phyloP scores from a whole-genome alignment of 179 eudicot species.

The Beta lomatogona region DNA sequence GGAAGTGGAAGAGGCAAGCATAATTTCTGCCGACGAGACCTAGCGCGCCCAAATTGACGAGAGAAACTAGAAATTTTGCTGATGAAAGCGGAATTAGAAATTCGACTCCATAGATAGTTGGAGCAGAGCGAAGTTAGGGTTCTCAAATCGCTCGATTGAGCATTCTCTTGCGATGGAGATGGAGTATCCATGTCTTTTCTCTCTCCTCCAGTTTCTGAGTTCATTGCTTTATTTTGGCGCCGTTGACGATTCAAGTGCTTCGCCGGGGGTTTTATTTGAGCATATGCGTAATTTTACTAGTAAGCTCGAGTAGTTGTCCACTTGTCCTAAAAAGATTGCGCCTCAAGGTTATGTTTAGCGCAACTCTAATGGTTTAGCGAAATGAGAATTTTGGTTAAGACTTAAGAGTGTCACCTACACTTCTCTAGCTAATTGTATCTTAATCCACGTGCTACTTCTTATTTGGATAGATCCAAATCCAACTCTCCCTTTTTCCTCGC shows the following conservation, averaged over 20 bases:
- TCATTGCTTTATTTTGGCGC: slow-evolving; percentile 14
- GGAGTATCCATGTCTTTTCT: slow-evolving; percentile 12
- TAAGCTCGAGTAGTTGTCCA: background rate
- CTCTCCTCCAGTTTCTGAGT: background rate
- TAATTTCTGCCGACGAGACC: slow-evolving; percentile 51
- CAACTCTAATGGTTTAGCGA: too few species aligned
- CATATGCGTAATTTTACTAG: background rate
- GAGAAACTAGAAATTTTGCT: slow-evolving; percentile 44
- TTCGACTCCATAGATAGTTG: slow-evolving; percentile 40
- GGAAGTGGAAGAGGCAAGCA: slow-evolving; percentile 83
- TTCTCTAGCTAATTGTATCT: too few species aligned
- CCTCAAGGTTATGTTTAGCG: background rate
- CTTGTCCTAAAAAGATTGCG: background rate
- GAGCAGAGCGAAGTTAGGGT: slow-evolving; percentile 50
- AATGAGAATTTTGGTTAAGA: too few species aligned
- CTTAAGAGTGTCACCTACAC: too few species aligned
- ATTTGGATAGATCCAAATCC: too few species aligned
- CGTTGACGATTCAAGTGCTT: background rate
- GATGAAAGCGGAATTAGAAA: slow-evolving; percentile 37
- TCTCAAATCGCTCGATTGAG: slow-evolving; percentile 25
- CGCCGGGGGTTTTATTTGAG: background rate
- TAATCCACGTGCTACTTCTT: too few species aligned
- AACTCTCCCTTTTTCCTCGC: too few species aligned
- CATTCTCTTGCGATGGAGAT: slow-evolving; percentile 24
- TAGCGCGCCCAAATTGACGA: slow-evolving; percentile 43